Evolutionary conservation across 352 stramenopile genomes (phyloP).

Genomic region (Phytophthora vignae): DNA sequence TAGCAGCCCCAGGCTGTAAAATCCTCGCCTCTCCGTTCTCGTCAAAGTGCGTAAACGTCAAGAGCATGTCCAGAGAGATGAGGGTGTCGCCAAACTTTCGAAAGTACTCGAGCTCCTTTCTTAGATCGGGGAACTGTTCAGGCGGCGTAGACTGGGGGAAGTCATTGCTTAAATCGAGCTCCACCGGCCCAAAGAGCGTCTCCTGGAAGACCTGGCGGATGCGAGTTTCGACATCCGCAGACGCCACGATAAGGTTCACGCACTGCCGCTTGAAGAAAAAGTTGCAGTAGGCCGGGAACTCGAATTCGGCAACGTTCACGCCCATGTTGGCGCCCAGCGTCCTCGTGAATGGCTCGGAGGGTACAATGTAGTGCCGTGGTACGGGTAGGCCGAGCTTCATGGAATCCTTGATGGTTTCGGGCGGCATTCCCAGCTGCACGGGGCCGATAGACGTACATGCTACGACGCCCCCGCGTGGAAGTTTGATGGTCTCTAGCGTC

Average conservation of each 20-base stretch:
- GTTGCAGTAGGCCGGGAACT: slow-evolving; percentile 98
- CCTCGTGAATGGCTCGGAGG: slow-evolving; percentile 94
- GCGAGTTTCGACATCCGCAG: slow-evolving; percentile 75
- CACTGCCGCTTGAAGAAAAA: slow-evolving; percentile 95
- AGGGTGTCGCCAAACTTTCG: slow-evolving; percentile 91
- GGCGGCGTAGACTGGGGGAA: slow-evolving; percentile 71
- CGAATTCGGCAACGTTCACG: slow-evolving; percentile 97
- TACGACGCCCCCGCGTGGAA: slow-evolving; percentile 80
- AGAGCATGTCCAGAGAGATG: slow-evolving; percentile 89
- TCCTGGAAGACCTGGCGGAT: slow-evolving; percentile 92
- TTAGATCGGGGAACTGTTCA: slow-evolving; percentile 74
- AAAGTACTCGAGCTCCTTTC: slow-evolving; percentile 91
- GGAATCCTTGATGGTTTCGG: slow-evolving; percentile 98
- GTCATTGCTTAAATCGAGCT: slow-evolving; percentile 79
- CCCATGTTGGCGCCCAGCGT: slow-evolving; percentile 94
- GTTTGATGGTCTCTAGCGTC: slow-evolving; percentile 67
- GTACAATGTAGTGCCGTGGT: slow-evolving; percentile 96
- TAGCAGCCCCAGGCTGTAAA: slow-evolving; percentile 63
- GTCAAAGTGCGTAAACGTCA: slow-evolving; percentile 91
- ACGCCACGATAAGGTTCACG: slow-evolving; percentile 88
- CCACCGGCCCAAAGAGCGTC: slow-evolving; percentile 84
- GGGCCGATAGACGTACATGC: slow-evolving; percentile 81
- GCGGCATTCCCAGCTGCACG: slow-evolving; percentile 94
- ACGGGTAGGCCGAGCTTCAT: slow-evolving; percentile 94
- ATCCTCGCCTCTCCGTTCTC: slow-evolving; percentile 65